phyloP scores from a whole-genome alignment of 2,329 filamentous ascomycete species.

The Teratosphaeria zuluensis region DNA sequence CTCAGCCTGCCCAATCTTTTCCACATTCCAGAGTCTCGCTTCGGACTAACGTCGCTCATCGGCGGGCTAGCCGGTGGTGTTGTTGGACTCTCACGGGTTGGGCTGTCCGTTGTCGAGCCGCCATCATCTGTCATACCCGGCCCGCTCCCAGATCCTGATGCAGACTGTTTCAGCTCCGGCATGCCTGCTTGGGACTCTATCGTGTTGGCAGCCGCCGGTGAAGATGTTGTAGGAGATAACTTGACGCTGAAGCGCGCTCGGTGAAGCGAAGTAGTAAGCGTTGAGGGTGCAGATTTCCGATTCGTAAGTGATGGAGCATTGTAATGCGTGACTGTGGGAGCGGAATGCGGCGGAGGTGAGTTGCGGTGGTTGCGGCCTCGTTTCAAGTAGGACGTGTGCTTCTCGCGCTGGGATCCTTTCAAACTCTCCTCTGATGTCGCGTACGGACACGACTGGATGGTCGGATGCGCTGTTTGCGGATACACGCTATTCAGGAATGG shows the following conservation, averaged over 20 bases:
- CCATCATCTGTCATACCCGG: constrained; percentile 55
- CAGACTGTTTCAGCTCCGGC: constrained; percentile 18
- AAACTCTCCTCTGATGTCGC: constrained; percentile 28
- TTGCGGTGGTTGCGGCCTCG: constrained; percentile 20
- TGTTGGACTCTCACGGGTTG: constrained; percentile 46
- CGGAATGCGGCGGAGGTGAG: constrained; percentile 22
- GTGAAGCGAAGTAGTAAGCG: constrained; percentile 21
- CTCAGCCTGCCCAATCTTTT: constrained; percentile 29
- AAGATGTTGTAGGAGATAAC: constrained; percentile 23
- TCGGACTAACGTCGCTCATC: constrained; percentile 27
- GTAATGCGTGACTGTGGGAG: constrained; percentile 19
- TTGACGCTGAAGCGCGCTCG: constrained; percentile 25
- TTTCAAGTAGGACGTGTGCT: constrained; percentile 16
- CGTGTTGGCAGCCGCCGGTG: constrained; percentile 12
- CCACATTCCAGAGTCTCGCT: constrained; percentile 29
- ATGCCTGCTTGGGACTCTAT: constrained; percentile 4
- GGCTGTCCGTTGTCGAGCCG: constrained; percentile 46
- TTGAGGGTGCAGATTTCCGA: constrained; percentile 26
- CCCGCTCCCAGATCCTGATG: constrained; percentile 31
- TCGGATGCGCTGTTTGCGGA: constrained; percentile 38
- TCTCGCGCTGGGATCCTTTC: constrained; percentile 25
- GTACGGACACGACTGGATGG: constrained; percentile 31
- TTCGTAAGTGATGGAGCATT: constrained; percentile 8
- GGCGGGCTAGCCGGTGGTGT: constrained; percentile 68
- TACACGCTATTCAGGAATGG: constrained; percentile 71